phyloP scores from a whole-genome alignment of 192 early-diverging fungal species.

The Nowakowskiella sp. region DNA sequence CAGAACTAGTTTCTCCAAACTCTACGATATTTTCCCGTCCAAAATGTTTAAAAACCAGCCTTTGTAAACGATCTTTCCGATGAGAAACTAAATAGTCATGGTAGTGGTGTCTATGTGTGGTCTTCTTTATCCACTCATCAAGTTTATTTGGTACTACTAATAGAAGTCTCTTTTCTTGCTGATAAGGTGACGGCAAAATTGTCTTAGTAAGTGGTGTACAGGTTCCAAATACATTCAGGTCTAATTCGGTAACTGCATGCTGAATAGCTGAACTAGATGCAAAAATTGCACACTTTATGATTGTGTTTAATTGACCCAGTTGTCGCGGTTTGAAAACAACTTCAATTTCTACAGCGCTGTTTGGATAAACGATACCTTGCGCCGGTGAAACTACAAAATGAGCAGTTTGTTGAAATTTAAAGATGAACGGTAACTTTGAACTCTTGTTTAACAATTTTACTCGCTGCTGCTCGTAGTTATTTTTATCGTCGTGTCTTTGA shows the following conservation, averaged over 20 bases:
- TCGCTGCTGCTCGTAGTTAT: background rate
- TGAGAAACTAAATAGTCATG: conserved; percentile 23
- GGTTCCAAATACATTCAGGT: conserved; percentile 1
- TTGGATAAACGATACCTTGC: conserved; percentile 17
- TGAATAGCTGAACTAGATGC: background rate
- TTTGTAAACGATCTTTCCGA: conserved; percentile 17
- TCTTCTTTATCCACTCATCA: conserved; percentile 33
- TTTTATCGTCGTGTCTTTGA: background rate
- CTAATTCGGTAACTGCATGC: background rate
- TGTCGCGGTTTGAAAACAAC: conserved; percentile 38
- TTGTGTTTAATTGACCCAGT: conserved; percentile 30
- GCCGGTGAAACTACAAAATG: conserved; percentile 33
- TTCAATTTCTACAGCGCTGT: conserved; percentile 12
- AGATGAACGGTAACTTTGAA: conserved; percentile 17
- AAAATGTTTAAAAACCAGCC: conserved; percentile 12
- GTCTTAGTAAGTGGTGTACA: conserved; percentile 2
- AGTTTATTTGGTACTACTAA: background rate
- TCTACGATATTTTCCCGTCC: conserved; percentile 34
- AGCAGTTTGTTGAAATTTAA: conserved; percentile 20
- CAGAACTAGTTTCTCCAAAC: background rate
- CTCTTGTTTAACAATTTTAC: conserved; percentile 23
- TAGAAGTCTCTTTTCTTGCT: background rate
- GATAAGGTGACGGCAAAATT: conserved; percentile 4
- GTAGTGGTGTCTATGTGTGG: conserved; percentile 27
- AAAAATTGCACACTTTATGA: conserved; percentile 13